Evolutionary conservation across 1,284 basidiomycete species (phyloP).

Genomic region (Ustilago shanxiensis): DNA sequence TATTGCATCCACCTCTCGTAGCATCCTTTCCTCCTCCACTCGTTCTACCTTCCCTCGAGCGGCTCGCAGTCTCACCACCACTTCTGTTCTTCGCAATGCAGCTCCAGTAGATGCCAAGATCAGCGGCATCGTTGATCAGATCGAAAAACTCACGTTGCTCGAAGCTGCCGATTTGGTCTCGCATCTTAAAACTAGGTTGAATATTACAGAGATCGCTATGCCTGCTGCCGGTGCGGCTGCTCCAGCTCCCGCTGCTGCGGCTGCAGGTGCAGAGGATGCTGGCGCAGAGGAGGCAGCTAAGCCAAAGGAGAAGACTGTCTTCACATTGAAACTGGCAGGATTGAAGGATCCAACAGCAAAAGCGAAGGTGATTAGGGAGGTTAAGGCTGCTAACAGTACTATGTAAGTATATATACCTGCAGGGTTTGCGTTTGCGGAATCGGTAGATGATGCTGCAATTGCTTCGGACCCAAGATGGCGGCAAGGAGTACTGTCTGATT

Average conservation of each 20-base stretch:
- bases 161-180: constrained; percentile 97
- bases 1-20: constrained; percentile 38
- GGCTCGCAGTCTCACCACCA: constrained; percentile 25
- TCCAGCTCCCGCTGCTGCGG: constrained; percentile 75
- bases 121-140: constrained; percentile 89
- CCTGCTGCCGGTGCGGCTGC: constrained; percentile 78
- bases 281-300: constrained; percentile 81
- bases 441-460: too few relatives aligned
- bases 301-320: constrained; percentile 98
- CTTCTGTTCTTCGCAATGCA: constrained; percentile 14
- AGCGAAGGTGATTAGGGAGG: constrained; percentile 97
- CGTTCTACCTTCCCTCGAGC: constrained; percentile 14
- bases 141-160: constrained; percentile 87
- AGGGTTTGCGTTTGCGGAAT: too few relatives aligned
- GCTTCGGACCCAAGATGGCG: too few relatives aligned
- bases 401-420: constrained; percentile 50
- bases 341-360: constrained; percentile 72
- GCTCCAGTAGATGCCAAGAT: constrained; percentile 75
- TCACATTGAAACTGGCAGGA: constrained; percentile 80
- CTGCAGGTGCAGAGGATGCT: constrained; percentile 54
- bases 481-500: too few relatives aligned
- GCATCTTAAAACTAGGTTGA: constrained; percentile 90
- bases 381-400: constrained; percentile 78
- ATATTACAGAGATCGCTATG: constrained; percentile 98
- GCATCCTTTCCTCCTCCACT: constrained; percentile 8